phyloP scores from a whole-genome alignment of 1,284 basidiomycete genomes.

The Xerocomus nothofagi region DNA sequence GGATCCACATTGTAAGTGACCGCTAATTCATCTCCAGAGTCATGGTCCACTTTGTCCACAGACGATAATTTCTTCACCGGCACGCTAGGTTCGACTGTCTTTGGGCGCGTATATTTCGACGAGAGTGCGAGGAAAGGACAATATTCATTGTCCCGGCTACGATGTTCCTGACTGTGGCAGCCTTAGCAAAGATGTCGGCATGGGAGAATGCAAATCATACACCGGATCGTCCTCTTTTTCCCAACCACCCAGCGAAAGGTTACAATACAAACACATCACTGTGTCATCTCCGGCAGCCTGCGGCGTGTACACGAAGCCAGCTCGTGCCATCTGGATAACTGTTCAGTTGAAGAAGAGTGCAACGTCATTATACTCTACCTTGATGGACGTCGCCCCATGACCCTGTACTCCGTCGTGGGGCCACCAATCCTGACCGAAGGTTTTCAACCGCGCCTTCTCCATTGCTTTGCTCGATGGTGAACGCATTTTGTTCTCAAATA shows the following conservation, averaged over 20 bases:
- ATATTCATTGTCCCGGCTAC: slow-evolving; percentile 52
- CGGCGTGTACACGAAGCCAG: slow-evolving; percentile 79
- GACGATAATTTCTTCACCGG: slow-evolving; percentile 1
- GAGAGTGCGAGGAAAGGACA: slow-evolving; percentile 54
- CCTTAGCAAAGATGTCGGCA: slow-evolving; percentile 10
- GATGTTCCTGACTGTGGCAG: slow-evolving; percentile 59
- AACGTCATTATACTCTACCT: slow-evolving; percentile 45
- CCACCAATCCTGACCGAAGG: slow-evolving; percentile 68
- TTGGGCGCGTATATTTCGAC: slow-evolving; percentile 13
- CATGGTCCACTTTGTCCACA: slow-evolving; percentile 6
- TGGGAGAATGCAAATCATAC: slow-evolving; percentile 41
- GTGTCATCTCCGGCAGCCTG: slow-evolving; percentile 65
- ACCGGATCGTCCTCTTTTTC: slow-evolving; percentile 76
- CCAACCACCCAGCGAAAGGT: slow-evolving; percentile 75
- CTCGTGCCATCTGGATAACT: slow-evolving; percentile 68
- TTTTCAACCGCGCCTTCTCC: slow-evolving; percentile 67
- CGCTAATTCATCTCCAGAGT: slow-evolving; percentile 18
- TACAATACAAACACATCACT: slow-evolving; percentile 77
- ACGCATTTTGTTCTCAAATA: slow-evolving; percentile 55
- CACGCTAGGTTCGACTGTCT: background rate
- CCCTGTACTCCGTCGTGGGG: slow-evolving; percentile 64
- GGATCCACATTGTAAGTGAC: slow-evolving; percentile 1
- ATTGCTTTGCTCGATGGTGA: slow-evolving; percentile 65
- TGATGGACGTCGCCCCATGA: slow-evolving; percentile 69
- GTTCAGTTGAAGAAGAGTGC: slow-evolving; percentile 4